Base-by-base conservation (phyloP, 768 basidiomycete genomes). In the Lentinula guzmanii region DNA sequence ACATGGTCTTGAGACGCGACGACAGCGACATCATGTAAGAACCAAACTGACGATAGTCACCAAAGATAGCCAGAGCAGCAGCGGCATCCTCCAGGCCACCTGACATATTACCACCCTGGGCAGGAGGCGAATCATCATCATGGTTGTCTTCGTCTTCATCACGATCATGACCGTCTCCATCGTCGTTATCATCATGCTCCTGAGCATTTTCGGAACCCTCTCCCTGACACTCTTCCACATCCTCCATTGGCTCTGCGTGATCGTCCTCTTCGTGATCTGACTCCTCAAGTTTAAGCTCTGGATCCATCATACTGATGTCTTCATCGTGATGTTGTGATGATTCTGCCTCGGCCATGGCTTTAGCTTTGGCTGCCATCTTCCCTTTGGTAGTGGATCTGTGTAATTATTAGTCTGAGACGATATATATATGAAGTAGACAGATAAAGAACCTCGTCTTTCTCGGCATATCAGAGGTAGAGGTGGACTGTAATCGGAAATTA, bases 21-120 rank as follows among this genome's bases (percentile, higher is more conserved):
- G 89, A 89, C 52, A 96, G 83, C 33, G 91, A 91, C 67, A 91
- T 83, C 90, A 98, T 93, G 75, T 93, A 93, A n/a, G 91, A 90
- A 54, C 92, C 92, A 69, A 93, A 82, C 65, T 91, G 87, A 55
- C 92, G 86, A 75, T 90, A 95, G 73, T 92, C 91, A 66, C 90
- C 90, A 67, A 90, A 90, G 67, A 93, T 89, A 62, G 89, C 86
- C 79, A 92, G 79, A 35, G 90, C 88, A 0, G 86, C 80, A 5
- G 84, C 59, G 16, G 43, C 74, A 67, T 90, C 90, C 69, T 89
- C 87, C 68, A 88, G 76, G 39, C 81, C 81, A 43, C 79, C 80
- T 58, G 83, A 78, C 46, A 77, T 76, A 21, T 69, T 67, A 16
- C 72, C 72, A 41, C 72, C 62, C 37, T 58, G 58, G 31, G 62